These are phyloP conservation scores for Coriaria nepalensis DNA, from an alignment of 306 rosid genomes.

Conservation along the genomic window DNA sequence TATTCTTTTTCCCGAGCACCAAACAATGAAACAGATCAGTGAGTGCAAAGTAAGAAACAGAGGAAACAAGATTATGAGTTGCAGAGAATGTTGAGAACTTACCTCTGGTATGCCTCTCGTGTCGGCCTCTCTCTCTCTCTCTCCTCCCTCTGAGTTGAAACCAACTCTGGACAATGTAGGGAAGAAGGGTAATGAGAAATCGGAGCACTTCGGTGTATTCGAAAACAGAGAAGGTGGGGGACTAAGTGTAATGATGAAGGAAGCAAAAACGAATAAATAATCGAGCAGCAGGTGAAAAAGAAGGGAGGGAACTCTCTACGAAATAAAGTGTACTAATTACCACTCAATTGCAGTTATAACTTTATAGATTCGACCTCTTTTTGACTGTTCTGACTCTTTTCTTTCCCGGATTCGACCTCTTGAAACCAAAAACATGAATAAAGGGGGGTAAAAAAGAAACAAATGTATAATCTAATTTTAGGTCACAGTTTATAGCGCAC, in stretches of 20 bases:
- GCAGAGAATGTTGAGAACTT: conserved; percentile 18
- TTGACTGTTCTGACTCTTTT: not conserved
- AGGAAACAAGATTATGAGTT: conserved; percentile 13
- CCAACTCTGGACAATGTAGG: conserved; percentile 4
- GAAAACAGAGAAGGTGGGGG: conserved; percentile 27
- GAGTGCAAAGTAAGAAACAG: conserved; percentile 3
- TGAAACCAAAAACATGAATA: no score
- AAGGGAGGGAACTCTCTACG: conserved; percentile 70
- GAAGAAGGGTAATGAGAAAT: conserved; percentile 16
- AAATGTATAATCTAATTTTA: no score
- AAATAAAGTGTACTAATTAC: conserved; percentile 55
- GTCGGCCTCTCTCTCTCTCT: conserved; percentile 1
- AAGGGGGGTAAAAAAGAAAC: no score
- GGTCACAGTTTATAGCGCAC: no score
- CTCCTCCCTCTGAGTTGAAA: not conserved
- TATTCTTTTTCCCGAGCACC: no score
- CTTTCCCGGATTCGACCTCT: no score
- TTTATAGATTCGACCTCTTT: conserved; percentile 22
- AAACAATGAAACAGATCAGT: no score
- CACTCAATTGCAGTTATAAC: conserved; percentile 34
- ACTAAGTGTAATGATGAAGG: conserved; percentile 45
- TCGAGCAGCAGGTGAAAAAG: no score
- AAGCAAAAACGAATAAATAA: conserved; percentile 39
- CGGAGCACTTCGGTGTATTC: not conserved
- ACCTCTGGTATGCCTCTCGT: conserved; percentile 18